These are phyloP conservation scores for Dichotomocladium elegans DNA, from an alignment of 371 early-diverging fungal species.

Conservation along the genomic window DNA sequence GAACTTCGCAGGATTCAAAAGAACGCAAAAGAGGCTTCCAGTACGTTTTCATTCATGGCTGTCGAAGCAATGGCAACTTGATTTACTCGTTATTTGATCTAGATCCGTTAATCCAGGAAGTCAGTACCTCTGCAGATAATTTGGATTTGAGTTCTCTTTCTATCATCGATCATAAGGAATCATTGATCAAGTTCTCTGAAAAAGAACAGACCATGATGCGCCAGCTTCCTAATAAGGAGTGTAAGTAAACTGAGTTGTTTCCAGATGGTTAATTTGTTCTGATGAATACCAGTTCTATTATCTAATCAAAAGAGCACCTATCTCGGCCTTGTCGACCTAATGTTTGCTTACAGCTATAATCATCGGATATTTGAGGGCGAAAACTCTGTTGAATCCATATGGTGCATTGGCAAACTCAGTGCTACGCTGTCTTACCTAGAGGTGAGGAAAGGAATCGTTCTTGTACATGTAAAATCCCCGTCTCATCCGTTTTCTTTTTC, in stretches of 20 bases:
- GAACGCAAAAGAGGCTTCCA: conserved; percentile 10
- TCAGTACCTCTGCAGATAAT: conserved; percentile 13
- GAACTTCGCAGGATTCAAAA: conserved; percentile 56
- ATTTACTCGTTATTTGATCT: neutral
- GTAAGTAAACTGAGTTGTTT: conserved; percentile 28
- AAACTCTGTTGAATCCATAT: conserved; percentile 82
- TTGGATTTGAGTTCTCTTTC: conserved; percentile 28
- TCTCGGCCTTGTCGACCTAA: conserved; percentile 84
- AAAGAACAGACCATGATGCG: conserved; percentile 72
- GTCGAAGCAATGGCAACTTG: too few relatives aligned
- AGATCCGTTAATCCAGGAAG: conserved; percentile 38
- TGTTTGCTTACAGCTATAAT: conserved; percentile 90
- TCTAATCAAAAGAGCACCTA: conserved; percentile 67
- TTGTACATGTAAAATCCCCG: neutral
- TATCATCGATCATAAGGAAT: conserved; percentile 21
- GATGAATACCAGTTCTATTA: conserved; percentile 46
- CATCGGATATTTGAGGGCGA: conserved; percentile 84
- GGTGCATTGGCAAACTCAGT: conserved; percentile 88
- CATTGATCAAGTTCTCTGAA: conserved; percentile 56
- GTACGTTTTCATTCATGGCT: too few relatives aligned
- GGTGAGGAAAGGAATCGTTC: conserved; percentile 33
- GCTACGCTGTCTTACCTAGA: conserved; percentile 79
- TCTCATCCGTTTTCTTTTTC: neutral
- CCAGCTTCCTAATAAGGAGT: conserved; percentile 77
- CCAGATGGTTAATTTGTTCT: neutral